Evolutionary conservation across 257 asterid genomes (phyloP).

Genomic region (Linaria vulgaris): DNA sequence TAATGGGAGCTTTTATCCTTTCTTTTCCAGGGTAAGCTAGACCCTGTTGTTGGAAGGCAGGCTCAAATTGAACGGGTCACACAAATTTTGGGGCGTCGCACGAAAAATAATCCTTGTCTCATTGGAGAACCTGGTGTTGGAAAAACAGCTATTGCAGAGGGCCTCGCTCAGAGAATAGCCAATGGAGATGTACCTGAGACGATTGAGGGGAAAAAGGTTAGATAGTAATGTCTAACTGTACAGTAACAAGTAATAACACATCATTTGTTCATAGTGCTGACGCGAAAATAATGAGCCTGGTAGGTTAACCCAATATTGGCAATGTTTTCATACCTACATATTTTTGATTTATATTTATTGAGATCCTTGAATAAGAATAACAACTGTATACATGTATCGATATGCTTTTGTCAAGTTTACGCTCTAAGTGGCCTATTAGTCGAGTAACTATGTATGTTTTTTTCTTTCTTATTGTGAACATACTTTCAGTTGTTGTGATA

Average conservation of each 20-base stretch:
- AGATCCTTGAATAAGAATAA: background rate
- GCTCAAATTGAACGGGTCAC: conserved; percentile 23
- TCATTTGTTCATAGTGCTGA: background rate
- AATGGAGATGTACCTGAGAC: conserved; percentile 27
- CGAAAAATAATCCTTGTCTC: conserved; percentile 28
- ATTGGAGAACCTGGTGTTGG: conserved; percentile 33
- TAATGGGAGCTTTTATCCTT: conserved; percentile 20
- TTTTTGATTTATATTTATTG: background rate
- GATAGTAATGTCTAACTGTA: conserved; percentile 10
- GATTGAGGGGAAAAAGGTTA: conserved; percentile 24
- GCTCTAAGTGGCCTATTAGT: background rate
- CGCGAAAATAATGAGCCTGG: background rate
- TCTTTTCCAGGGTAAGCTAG: conserved; percentile 26
- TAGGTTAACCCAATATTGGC: background rate
- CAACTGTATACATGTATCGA: background rate
- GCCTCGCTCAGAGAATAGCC: conserved; percentile 27
- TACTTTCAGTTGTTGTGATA: background rate
- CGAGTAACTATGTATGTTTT: too few relatives aligned
- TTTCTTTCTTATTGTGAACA: background rate
- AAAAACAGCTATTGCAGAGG: conserved; percentile 30
- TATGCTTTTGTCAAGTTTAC: background rate
- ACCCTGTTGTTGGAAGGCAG: conserved; percentile 29
- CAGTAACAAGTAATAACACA: conserved; percentile 3
- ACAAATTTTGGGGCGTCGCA: conserved; percentile 26
- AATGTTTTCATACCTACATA: background rate